Evolutionary conservation across 129 eudicot species (phyloP).

Genomic region (Tagetes erecta): DNA sequence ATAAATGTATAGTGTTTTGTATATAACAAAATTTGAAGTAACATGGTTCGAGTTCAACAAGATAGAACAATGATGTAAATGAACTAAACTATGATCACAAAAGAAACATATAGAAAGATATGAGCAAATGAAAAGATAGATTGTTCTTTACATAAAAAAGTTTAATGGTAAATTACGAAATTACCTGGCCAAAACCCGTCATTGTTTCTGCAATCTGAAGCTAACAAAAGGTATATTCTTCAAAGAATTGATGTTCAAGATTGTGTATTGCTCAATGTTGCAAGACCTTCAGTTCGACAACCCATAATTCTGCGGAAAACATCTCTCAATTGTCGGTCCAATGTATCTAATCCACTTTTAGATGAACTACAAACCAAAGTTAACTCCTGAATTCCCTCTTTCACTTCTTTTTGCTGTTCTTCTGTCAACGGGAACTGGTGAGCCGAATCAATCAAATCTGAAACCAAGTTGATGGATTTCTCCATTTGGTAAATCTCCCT

Average conservation of each 20-base stretch:
- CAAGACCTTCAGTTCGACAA: conserved; percentile 68
- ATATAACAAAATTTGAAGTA: neutral
- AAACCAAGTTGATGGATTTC: conserved; percentile 50
- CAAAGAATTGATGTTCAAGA: conserved; percentile 24
- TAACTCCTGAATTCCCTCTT: conserved; percentile 50
- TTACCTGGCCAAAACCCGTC: conserved; percentile 28
- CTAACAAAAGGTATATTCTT: conserved; percentile 8
- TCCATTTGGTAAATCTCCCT: conserved; percentile 69
- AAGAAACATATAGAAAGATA: conserved; percentile 13
- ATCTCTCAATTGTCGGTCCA: conserved; percentile 66
- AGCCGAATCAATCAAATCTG: conserved; percentile 70
- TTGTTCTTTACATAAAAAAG: conserved; percentile 31
- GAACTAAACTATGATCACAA: conserved; percentile 17
- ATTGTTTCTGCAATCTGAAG: neutral
- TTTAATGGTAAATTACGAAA: conserved; percentile 14
- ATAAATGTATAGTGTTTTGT: conserved; percentile 10
- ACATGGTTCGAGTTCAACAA: conserved; percentile 15
- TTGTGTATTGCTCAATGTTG: conserved; percentile 41
- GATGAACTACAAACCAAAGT: conserved; percentile 45
- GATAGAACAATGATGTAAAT: conserved; percentile 1
- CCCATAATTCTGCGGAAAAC: conserved; percentile 66
- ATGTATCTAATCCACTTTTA: conserved; percentile 56
- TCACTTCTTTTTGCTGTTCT: conserved; percentile 67
- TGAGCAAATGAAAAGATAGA: conserved; percentile 16
- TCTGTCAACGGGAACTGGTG: conserved; percentile 61